A percentile compares a stretch with the other conserved stretches of the same genome.
phyloP scores from a whole-genome alignment of 2,329 filamentous ascomycete genomes.

The Trichoderma pleuroti region DNA sequence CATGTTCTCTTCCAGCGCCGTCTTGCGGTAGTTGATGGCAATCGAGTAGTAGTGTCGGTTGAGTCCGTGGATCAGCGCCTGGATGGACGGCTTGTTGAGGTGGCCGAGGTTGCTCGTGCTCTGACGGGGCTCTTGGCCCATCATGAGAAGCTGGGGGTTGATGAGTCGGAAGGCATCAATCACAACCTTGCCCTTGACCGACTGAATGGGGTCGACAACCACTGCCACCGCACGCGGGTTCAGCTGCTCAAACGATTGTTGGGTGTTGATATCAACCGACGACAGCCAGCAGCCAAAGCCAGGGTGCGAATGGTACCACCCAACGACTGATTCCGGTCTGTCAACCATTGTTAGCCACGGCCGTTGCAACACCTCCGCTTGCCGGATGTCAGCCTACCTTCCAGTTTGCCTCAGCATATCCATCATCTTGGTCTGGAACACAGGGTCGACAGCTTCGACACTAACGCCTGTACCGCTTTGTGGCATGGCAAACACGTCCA shows the following conservation, averaged over 20 bases:
- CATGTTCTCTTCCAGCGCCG: slow-evolving; percentile 98
- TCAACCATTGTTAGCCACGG: slow-evolving; percentile 34
- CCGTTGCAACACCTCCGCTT: neutral
- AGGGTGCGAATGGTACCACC: slow-evolving; percentile 99
- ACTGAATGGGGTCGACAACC: slow-evolving; percentile 97
- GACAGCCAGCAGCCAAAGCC: slow-evolving; percentile 99
- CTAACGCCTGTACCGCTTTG: slow-evolving; percentile 97
- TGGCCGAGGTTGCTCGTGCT: slow-evolving; percentile 97
- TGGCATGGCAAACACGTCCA: slow-evolving; percentile 99
- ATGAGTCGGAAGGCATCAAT: slow-evolving; percentile 99
- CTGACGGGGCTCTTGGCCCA: slow-evolving; percentile 95
- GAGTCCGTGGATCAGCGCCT: slow-evolving; percentile 94
- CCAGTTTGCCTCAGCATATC: slow-evolving; percentile 98
- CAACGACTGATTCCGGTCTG: slow-evolving; percentile 93
- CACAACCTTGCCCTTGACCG: slow-evolving; percentile 98
- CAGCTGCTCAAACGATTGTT: slow-evolving; percentile 99
- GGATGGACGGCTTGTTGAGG: slow-evolving; percentile 99
- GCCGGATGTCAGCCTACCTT: slow-evolving; percentile 55
- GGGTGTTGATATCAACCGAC: slow-evolving; percentile 98
- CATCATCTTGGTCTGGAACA: slow-evolving; percentile 99
- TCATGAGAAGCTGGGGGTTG: slow-evolving; percentile 95
- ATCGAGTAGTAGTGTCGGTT: slow-evolving; percentile 99
- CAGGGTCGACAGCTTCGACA: slow-evolving; percentile 95
- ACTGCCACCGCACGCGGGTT: slow-evolving; percentile 95
- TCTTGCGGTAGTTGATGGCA: slow-evolving; percentile 97